A percentile compares a stretch with the other conserved stretches of the same genome.
These are phyloP conservation scores for Geranium brycei DNA, from an alignment of 345 rosid genomes.

Conservation along the genomic window DNA sequence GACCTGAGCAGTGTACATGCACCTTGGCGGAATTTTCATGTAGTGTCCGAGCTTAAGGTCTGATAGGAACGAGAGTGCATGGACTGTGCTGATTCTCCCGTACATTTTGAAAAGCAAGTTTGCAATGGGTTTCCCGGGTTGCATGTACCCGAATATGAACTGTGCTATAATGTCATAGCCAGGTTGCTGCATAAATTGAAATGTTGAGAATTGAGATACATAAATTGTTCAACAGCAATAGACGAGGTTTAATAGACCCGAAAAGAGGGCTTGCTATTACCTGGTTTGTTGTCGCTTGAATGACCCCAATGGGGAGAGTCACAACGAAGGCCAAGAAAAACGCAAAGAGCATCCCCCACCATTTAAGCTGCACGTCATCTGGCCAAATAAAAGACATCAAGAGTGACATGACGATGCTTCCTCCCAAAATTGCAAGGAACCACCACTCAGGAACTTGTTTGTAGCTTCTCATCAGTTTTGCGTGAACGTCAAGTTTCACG, in stretches of 20 bases:
- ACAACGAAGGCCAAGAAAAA: conserved; percentile 65
- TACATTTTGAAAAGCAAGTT: conserved; percentile 88
- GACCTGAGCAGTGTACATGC: conserved; percentile 74
- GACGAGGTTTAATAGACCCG: not conserved
- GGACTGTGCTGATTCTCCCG: conserved; percentile 79
- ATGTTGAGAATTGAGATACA: no score
- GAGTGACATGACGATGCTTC: conserved; percentile 46
- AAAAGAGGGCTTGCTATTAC: conserved; percentile 12
- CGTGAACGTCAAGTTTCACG: conserved; percentile 61
- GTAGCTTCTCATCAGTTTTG: conserved; percentile 63
- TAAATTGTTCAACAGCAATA: not conserved
- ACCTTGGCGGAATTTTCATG: conserved; percentile 94
- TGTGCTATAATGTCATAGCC: conserved; percentile 94
- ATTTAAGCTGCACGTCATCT: conserved; percentile 64
- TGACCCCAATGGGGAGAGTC: conserved; percentile 90
- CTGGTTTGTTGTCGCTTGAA: conserved; percentile 97
- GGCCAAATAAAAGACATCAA: conserved; percentile 65
- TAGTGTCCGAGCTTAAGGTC: conserved; percentile 99
- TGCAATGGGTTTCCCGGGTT: conserved; percentile 95
- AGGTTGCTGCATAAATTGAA: conserved; percentile 58
- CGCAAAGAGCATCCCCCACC: conserved; percentile 98
- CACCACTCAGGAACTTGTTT: conserved; percentile 91
- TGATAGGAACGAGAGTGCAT: conserved; percentile 80
- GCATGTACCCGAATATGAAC: conserved; percentile 74
- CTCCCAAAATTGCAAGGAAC: conserved; percentile 45